Conservation (phyloP, 2,329 filamentous ascomycete species). For the Fusarium verticillioides region DNA sequence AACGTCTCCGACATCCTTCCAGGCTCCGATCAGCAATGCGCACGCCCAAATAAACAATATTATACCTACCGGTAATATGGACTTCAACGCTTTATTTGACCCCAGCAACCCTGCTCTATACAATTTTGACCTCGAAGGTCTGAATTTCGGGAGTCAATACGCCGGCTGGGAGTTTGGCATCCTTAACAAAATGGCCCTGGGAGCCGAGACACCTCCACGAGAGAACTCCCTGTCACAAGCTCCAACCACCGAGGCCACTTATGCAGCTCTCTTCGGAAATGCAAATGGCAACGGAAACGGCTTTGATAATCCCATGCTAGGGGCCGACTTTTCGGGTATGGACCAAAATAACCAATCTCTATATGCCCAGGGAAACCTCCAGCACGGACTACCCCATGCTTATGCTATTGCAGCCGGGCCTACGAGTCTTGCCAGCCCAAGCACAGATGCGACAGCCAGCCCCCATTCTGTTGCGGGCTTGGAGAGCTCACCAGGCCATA, state of each 20-base stretch:
- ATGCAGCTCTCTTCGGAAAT: conserved; percentile 62
- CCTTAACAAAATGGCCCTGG: conserved; percentile 87
- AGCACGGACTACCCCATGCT: conserved; percentile 72
- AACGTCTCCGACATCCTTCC: conserved; percentile 80
- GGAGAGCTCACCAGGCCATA: conserved; percentile 62
- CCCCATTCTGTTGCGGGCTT: conserved; percentile 66
- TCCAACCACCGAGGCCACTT: conserved; percentile 52
- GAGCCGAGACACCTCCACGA: conserved; percentile 79
- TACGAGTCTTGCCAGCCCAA: conserved; percentile 71
- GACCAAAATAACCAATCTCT: conserved; percentile 59
- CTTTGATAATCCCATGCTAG: conserved; percentile 61
- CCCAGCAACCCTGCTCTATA: conserved; percentile 92
- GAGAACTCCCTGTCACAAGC: conserved; percentile 65
- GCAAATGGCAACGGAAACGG: conserved; percentile 60
- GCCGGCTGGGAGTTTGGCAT: conserved; percentile 96
- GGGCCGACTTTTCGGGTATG: conserved; percentile 64
- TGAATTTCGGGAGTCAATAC: conserved; percentile 93
- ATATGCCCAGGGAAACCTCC: conserved; percentile 67
- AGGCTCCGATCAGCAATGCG: conserved; percentile 63
- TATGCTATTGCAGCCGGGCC: conserved; percentile 73
- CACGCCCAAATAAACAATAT: conserved; percentile 59
- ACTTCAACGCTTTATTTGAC: conserved; percentile 78
- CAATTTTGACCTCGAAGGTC: conserved; percentile 93
- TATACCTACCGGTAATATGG: conserved; percentile 62
- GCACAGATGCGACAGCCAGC: conserved; percentile 71